Evolutionary conservation across 768 basidiomycete genomes (phyloP).

Genomic region (Boletus bicolor): DNA sequence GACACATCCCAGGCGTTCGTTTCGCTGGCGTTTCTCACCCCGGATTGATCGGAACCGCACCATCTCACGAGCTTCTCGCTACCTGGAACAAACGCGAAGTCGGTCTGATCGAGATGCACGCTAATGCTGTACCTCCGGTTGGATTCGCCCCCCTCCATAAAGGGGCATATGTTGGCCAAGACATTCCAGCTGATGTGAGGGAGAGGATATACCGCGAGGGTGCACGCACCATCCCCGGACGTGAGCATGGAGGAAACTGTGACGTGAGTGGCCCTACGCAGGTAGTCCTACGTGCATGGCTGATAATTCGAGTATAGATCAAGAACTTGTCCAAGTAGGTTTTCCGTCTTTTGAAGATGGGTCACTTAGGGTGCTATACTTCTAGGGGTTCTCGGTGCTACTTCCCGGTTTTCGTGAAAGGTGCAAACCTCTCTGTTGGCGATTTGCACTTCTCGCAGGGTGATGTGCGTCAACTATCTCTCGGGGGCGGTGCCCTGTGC

Average conservation of each 20-base stretch:
- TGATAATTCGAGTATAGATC: conserved; percentile 43
- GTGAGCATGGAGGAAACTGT: conserved; percentile 81
- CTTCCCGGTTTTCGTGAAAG: conserved; percentile 74
- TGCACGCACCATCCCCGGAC: conserved; percentile 68
- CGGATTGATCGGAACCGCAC: conserved; percentile 74
- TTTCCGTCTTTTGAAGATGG: not conserved
- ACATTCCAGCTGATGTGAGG: conserved; percentile 43
- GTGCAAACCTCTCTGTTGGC: conserved; percentile 74
- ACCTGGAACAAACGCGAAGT: conserved; percentile 76
- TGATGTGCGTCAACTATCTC: conserved; percentile 41
- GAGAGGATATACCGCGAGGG: conserved; percentile 62
- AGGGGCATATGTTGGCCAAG: conserved; percentile 71
- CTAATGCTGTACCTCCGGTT: conserved; percentile 55
- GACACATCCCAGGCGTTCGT: conserved; percentile 76
- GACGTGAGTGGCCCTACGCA: conserved; percentile 42
- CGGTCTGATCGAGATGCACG: conserved; percentile 54
- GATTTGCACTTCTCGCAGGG: conserved; percentile 81
- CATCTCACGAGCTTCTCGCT: conserved; percentile 66
- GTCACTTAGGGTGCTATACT: not conserved
- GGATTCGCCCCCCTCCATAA: conserved; percentile 58
- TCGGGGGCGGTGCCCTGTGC: not conserved
- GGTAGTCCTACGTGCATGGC: not conserved
- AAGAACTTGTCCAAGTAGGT: conserved; percentile 65
- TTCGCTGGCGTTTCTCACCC: conserved; percentile 79
- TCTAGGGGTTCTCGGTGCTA: conserved; percentile 65